Conservation (phyloP, 495 filamentous ascomycete species). For the Aspergillus bridgeri region DNA sequence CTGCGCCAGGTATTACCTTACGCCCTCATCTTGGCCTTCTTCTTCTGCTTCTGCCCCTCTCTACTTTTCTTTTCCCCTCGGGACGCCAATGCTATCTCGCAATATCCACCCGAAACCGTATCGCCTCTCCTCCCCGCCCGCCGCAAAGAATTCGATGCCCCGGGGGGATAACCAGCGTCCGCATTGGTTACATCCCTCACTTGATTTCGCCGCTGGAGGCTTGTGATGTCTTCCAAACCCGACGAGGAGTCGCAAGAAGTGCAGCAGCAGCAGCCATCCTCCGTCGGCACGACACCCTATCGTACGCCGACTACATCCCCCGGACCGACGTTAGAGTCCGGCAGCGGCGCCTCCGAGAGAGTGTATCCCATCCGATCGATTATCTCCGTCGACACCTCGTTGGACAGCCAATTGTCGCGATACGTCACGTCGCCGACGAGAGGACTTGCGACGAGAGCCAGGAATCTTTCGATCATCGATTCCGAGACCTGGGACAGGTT, state of each 20-base stretch:
- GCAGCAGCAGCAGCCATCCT: not conserved
- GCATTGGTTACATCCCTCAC: not conserved
- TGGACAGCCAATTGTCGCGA: not conserved
- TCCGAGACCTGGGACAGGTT: constrained; percentile 27
- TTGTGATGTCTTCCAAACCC: not conserved
- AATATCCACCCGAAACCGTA: too few relatives aligned
- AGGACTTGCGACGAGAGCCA: constrained; percentile 24
- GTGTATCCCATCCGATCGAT: constrained; percentile 79
- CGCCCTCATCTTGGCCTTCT: too few relatives aligned
- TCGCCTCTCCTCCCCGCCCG: not conserved
- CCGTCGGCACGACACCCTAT: not conserved
- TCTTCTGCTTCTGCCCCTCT: too few relatives aligned
- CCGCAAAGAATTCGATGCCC: not conserved
- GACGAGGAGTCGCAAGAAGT: not conserved
- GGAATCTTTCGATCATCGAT: constrained; percentile 34
- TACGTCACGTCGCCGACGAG: constrained; percentile 13
- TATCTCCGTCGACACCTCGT: constrained; percentile 61
- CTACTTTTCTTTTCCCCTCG: too few relatives aligned
- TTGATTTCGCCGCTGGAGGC: not conserved
- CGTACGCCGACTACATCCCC: not conserved
- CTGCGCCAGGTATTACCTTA: too few relatives aligned
- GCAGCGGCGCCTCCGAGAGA: constrained; percentile 51
- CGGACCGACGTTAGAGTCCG: constrained; percentile 10
- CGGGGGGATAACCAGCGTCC: not conserved
- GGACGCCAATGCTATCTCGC: too few relatives aligned